Base-by-base conservation (phyloP, 2,329 filamentous ascomycete species). In the Epichloe sibirici region DNA sequence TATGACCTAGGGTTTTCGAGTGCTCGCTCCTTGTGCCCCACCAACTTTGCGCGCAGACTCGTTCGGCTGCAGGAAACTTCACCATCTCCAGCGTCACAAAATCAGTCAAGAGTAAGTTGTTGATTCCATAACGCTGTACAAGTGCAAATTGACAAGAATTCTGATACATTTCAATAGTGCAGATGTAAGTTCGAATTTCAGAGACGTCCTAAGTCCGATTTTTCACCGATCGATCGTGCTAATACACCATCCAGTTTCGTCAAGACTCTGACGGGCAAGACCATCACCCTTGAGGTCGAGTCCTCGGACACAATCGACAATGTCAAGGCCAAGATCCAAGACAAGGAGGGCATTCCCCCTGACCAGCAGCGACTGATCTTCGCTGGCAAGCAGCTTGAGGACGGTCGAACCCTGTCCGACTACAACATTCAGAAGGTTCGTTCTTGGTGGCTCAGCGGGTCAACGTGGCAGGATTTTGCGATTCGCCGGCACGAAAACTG, bases 241-340 rank as follows among this genome's bases (percentile, higher is more conserved):
- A 57, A 69, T 63, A 52, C 46, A 56, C 53, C 63, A 45, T 55
- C 51, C 76, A 94, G 88, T 85, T 97, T 97, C 86, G 91, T 97
- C 79, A 97, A 96, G 86, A 96, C 91, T 83, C 89, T 96, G 71
- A 96, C 91, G 82, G 91, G 93, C 78, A 97, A 97, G 88, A 97
- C 91, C 76, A 96, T 97, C 82, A 97, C 93, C 77, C 86, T 96
- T 69, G 91, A 97, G 86, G 90, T 96, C 74, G 91, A 96, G 85
- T 95, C 90, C 70, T 89, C 84, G 71, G 91, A 97, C 78, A 96
- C 91, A 69, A 97, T 97, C 80, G 91, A 97, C 85, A 97, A 96
- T 84, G 91, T 97, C 77, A 97, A 97, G 86, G 86, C 85, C 79
- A 96, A 96, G 87, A 96, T 97, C 75, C 91, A 96, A 81, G 90